Evolutionary conservation across 108 stramenopile genomes (phyloP).

Genomic region (Pinguiococcus pyrenoidosus): DNA sequence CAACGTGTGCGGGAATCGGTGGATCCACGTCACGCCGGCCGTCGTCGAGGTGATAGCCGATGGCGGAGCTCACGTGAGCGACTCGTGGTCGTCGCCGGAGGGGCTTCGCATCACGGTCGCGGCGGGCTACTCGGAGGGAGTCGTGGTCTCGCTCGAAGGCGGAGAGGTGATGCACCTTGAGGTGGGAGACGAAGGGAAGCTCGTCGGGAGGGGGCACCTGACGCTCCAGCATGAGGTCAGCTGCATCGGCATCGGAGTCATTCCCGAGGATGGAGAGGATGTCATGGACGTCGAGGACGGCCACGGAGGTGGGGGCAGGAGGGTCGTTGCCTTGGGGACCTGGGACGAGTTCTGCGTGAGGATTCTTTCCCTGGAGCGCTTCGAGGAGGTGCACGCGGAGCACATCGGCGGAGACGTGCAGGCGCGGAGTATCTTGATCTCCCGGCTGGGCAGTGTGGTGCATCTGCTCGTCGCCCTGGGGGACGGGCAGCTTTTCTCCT

Average conservation of each 20-base stretch:
- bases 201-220: slow-evolving; percentile 12
- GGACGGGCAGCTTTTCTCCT: slow-evolving; percentile 76
- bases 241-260: slow-evolving; percentile 40
- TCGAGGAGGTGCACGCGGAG: slow-evolving; percentile 35
- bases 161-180: slow-evolving; percentile 53
- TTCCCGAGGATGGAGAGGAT: slow-evolving; percentile 35
- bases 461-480: slow-evolving; percentile 90
- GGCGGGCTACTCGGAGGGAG: slow-evolving; percentile 45
- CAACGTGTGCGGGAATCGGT: slow-evolving; percentile 32
- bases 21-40: slow-evolving; percentile 63
- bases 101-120: slow-evolving; percentile 66
- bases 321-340: slow-evolving; percentile 53
- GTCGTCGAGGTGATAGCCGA: slow-evolving; percentile 49
- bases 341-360: slow-evolving; percentile 85
- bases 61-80: slow-evolving; percentile 27
- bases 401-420: slow-evolving; percentile 28
- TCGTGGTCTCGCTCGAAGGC: slow-evolving; percentile 60
- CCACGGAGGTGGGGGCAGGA: slow-evolving; percentile 1
- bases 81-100: slow-evolving; percentile 38
- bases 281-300: slow-evolving; percentile 14
- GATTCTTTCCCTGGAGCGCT: slow-evolving; percentile 51
- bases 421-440: slow-evolving; percentile 32
- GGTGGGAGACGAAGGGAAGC: slow-evolving; percentile 11
- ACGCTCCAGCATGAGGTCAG: slow-evolving; percentile 78
- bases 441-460: slow-evolving; percentile 38